Percentiles rank a stretch among this genome's conserved stretches.
phyloP scores from a whole-genome alignment of 2,329 filamentous ascomycete species.

The Aaosphaeria pasadenensis region DNA sequence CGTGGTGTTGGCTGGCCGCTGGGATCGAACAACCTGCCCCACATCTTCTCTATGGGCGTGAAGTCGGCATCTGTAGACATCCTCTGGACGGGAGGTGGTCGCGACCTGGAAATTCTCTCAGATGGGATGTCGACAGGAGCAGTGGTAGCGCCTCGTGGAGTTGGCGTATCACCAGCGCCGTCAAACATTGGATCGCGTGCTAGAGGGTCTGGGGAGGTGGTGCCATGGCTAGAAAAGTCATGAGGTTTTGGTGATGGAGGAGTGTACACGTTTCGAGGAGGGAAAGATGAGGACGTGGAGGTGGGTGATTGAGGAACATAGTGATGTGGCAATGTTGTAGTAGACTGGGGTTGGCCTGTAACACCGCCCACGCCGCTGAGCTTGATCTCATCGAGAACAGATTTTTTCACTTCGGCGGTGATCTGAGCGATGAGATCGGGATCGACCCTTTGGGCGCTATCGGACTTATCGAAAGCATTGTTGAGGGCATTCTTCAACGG shows the following conservation, averaged over 20 bases:
- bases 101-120: slow-evolving; percentile 15
- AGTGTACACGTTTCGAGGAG: slow-evolving; percentile 50
- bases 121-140: slow-evolving; percentile 22
- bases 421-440: slow-evolving; percentile 61
- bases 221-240: slow-evolving; percentile 27
- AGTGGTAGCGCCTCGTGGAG: slow-evolving; percentile 21
- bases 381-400: slow-evolving; percentile 47
- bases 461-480: slow-evolving; percentile 53
- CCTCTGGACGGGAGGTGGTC: slow-evolving; percentile 24
- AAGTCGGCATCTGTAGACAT: slow-evolving; percentile 33
- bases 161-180: slow-evolving; percentile 27
- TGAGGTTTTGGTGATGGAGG: slow-evolving; percentile 51
- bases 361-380: slow-evolving; percentile 32
- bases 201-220: slow-evolving; percentile 35
- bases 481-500: slow-evolving; percentile 57
- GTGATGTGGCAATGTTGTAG: slow-evolving; percentile 32
- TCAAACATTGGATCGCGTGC: slow-evolving; percentile 28
- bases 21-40: slow-evolving; percentile 71
- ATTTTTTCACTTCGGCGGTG: slow-evolving; percentile 55
- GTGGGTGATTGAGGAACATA: slow-evolving; percentile 40
- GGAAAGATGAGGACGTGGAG: slow-evolving; percentile 48
- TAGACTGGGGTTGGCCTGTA: slow-evolving; percentile 26
- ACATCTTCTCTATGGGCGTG: slow-evolving; percentile 62
- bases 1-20: slow-evolving; percentile 65
- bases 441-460: slow-evolving; percentile 51